These are phyloP conservation scores for Byssochlamys sp. DNA, from an alignment of 2,329 filamentous ascomycete genomes.

Conservation along the genomic window DNA sequence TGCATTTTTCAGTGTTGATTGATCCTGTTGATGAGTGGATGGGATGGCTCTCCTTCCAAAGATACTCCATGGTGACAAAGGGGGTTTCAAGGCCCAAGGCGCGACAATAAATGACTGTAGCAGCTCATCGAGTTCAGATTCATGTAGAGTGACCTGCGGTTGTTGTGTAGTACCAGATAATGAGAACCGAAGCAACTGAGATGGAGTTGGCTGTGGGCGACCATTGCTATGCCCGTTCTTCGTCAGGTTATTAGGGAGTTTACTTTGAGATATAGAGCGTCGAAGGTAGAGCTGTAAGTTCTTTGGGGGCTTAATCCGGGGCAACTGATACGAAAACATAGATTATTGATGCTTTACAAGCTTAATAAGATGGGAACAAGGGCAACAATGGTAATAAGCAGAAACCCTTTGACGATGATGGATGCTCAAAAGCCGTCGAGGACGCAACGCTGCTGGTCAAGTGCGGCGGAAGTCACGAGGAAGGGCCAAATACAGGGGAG, in stretches of 20 bases:
- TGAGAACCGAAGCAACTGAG: constrained; percentile 24
- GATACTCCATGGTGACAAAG: constrained; percentile 14
- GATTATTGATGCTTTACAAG: background rate
- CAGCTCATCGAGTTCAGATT: constrained; percentile 6
- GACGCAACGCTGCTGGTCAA: background rate
- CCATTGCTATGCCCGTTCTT: background rate
- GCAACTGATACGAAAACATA: background rate
- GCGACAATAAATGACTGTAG: constrained; percentile 13
- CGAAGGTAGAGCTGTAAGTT: background rate
- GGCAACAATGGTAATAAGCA: too few species aligned
- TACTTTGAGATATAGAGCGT: background rate
- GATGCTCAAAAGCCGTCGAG: background rate
- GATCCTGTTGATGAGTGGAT: constrained; percentile 1
- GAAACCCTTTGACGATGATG: background rate
- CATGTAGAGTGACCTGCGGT: constrained; percentile 1
- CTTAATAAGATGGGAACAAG: background rate
- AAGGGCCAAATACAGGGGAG: background rate
- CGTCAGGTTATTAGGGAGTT: constrained; percentile 2
- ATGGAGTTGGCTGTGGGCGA: constrained; percentile 13
- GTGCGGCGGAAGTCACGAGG: background rate
- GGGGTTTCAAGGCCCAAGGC: constrained; percentile 14
- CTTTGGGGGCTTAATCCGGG: background rate
- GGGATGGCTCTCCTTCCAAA: constrained; percentile 6
- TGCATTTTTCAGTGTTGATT: constrained; percentile 1
- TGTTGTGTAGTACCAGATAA: constrained; percentile 15